Conservation (phyloP, 495 filamentous ascomycete genomes). For the Penicillium paxilli region DNA sequence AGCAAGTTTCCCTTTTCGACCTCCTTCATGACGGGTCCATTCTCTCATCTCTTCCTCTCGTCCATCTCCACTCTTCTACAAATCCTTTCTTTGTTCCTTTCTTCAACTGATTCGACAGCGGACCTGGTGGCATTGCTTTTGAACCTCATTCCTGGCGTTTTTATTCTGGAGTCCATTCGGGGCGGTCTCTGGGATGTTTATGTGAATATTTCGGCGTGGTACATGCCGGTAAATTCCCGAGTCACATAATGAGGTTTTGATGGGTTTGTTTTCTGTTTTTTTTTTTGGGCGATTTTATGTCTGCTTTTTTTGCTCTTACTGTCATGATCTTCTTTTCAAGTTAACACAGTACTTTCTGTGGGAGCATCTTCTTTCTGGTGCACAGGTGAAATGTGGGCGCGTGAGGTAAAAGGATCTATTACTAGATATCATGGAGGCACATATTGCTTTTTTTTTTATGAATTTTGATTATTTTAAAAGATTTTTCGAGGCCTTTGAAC, state of each 20-base stretch:
- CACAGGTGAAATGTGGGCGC: constrained; percentile 2
- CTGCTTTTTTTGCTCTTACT: no score
- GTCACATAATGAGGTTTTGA: not conserved
- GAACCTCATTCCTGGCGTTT: not conserved
- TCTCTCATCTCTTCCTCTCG: not conserved
- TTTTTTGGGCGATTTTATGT: no score
- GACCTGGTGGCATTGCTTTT: not conserved
- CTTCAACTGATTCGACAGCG: no score
- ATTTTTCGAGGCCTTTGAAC: not conserved
- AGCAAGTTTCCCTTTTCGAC: not conserved
- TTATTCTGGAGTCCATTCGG: not conserved
- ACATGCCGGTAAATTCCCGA: not conserved
- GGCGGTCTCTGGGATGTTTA: no score
- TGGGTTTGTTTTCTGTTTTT: no score
- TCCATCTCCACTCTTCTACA: not conserved
- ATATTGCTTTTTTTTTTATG: not conserved
- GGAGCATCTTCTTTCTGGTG: no score
- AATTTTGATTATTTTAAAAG: not conserved
- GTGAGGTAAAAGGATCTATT: constrained; percentile 14
- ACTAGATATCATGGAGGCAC: constrained; percentile 11
- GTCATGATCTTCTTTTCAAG: no score
- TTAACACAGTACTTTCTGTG: no score
- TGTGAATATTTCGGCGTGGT: no score
- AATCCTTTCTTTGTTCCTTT: not conserved
- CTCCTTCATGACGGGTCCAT: no score